Base-by-base conservation (phyloP, 345 rosid species). In the Orychophragmus violaceus region DNA sequence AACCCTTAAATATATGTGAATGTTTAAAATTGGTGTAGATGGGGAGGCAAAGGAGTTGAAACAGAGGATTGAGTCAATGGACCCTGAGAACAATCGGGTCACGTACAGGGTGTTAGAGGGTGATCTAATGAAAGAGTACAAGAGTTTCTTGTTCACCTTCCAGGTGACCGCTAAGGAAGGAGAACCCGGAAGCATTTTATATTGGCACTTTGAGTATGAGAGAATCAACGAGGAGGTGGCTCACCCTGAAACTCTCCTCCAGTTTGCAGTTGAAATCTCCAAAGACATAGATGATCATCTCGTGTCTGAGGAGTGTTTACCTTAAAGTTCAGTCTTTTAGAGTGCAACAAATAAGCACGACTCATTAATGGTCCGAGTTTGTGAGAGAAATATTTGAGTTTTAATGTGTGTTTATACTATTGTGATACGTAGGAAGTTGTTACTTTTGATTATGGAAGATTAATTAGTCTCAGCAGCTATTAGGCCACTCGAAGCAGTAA, bases 181-280 rank as follows among this genome's bases (percentile, higher is more conserved):
- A 27, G 32, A 14, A 12, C 19, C 35, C 5, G 71, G 71, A 35
- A 67, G 72, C 32, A 8, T 68, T 10, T 64, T 30, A 32, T 71
- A 57, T 16, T 77, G 72, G 77, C 70, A 35, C 6, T 37, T 72
- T 13, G 68, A 77, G 42, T 73, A 77, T 13, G 81, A 69, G 75
- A 74, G 59, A 66, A 49, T 57, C 3, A 69, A 17, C 41, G 69
- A 74, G 29, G 60, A 78, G 12, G 68, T 60, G n/a, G 62, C 77
- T 23, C 75, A 72, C 28, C 81, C 81, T 7, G 52, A 56, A 8
- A 35, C 76, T 2, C 54, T 49, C 9, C 54, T 49, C 29, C 54
- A 49, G 14, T 22, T 49, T 10, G 8, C 33, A 18, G 57, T 62
- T 8, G 64, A 70, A 1, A 51, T 75, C 27, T 65, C 59, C 60